A percentile compares a stretch with the other conserved stretches of the same genome.
phyloP scores from a whole-genome alignment of 2,329 filamentous ascomycete genomes.

The Colletotrichum graminicola region DNA sequence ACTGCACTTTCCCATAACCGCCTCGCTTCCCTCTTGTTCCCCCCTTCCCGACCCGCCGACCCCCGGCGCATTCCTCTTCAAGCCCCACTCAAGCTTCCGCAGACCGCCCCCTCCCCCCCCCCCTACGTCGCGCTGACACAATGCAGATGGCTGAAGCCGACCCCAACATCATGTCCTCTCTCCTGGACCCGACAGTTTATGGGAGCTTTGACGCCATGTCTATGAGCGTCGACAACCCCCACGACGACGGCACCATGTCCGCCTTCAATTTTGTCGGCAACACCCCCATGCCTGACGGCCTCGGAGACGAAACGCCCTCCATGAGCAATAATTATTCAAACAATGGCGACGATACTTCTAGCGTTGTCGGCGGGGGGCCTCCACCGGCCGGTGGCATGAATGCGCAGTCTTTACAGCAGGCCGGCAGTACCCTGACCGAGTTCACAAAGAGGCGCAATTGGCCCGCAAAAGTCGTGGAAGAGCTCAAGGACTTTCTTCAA shows the following conservation, averaged over 20 bases:
- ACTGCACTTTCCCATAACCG: constrained; percentile 6
- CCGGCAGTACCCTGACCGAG: constrained; percentile 64
- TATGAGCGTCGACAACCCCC: constrained; percentile 56
- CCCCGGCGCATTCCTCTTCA: constrained; percentile 26
- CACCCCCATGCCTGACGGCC: constrained; percentile 43
- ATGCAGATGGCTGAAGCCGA: constrained; percentile 46
- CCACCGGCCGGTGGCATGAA: constrained; percentile 55
- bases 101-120: constrained; percentile 9
- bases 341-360: constrained; percentile 33
- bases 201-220: constrained; percentile 54
- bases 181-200: constrained; percentile 57
- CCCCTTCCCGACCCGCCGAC: constrained; percentile 22
- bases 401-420: constrained; percentile 48
- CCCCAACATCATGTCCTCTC: constrained; percentile 58
- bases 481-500: constrained; percentile 88
- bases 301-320: constrained; percentile 32
- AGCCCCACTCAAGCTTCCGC: constrained; percentile 10
- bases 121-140: constrained; percentile 31
- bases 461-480: constrained; percentile 89
- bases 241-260: constrained; percentile 47
- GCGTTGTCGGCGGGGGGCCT: constrained; percentile 58
- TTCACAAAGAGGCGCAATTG: constrained; percentile 77
- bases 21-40: constrained; percentile 25
- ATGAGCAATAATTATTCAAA: constrained; percentile 39
- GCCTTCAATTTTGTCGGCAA: constrained; percentile 46